These are phyloP conservation scores for Macrophomina pseudophaseolina DNA, from an alignment of 2,329 filamentous ascomycete genomes.

Conservation along the genomic window DNA sequence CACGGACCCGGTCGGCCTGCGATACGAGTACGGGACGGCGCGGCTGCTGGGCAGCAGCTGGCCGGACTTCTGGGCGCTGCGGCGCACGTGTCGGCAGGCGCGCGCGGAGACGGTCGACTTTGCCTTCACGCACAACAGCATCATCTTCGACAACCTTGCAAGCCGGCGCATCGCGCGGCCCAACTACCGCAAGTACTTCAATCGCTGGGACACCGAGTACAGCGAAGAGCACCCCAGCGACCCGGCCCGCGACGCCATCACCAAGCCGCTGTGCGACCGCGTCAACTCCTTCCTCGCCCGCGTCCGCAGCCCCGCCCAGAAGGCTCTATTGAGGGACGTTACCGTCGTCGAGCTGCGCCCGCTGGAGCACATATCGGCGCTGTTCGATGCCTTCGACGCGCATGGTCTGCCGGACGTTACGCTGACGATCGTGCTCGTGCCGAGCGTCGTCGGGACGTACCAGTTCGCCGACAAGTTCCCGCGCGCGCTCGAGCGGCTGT, in stretches of 20 bases:
- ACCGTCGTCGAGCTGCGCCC: constrained; percentile 23
- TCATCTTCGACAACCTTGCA: constrained; percentile 26
- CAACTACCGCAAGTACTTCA: constrained; percentile 27
- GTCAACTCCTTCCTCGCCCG: constrained; percentile 22
- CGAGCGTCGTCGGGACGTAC: constrained; percentile 25
- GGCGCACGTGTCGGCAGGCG: constrained; percentile 11
- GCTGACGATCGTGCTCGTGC: constrained; percentile 18
- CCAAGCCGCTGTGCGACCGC: constrained; percentile 23
- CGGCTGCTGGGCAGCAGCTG: background rate
- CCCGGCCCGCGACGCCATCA: constrained; percentile 14
- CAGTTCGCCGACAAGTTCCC: constrained; percentile 21
- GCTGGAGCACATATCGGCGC: constrained; percentile 17
- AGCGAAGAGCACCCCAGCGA: constrained; percentile 24
- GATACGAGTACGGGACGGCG: constrained; percentile 20
- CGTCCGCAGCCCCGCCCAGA: background rate
- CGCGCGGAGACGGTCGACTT: constrained; percentile 9
- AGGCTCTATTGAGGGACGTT: background rate
- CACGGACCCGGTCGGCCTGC: constrained; percentile 20
- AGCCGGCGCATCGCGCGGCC: constrained; percentile 18
- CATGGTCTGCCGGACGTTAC: constrained; percentile 1
- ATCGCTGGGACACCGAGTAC: constrained; percentile 27
- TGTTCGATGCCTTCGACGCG: constrained; percentile 19
- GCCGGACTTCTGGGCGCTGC: constrained; percentile 20
- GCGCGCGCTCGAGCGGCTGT: constrained; percentile 11
- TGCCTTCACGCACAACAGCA: constrained; percentile 10